Evolutionary conservation across 2,329 filamentous ascomycete species (phyloP), one percentile per base, ranked within the genome.

Genomic region (Dactylonectria estremocensis): DNA sequence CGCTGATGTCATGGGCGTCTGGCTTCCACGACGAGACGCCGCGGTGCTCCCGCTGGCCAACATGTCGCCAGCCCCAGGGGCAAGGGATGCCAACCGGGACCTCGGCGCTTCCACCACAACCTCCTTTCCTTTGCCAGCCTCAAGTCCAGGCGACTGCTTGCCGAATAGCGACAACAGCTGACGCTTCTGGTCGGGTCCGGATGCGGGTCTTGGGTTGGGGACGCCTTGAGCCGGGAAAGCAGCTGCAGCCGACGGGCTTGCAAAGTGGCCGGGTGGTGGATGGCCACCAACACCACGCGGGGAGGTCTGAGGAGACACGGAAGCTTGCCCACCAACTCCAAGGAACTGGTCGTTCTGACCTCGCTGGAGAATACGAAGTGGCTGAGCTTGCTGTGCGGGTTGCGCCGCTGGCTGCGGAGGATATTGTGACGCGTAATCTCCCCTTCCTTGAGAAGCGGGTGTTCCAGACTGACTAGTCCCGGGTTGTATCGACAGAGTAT

Each of bases 111-210:
- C 76, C 8, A 35, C 49, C 40, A 74, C 69, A 28, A 64, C 75
- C 48, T 74, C 73, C 33, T 74, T 75, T n/a, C 73, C 72, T 57
- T 74, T 76, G 6, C 68, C 71, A 16, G 64, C 62, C 40, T 76
- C 74, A 18, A 76, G 48, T 28, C 74, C 72, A 31, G 74, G 72
- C 10, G 74, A 74, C 43, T 73, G 75, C 74, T 88, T 88, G 28
- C 88, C 86, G 74, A 93, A 92, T 2, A 93, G 85, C 5, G 90
- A 92, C 13, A 93, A 82, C 82, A 87, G 20, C 67, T 79, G 74
- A 64, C 75, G 70, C 66, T 81, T 81, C 69, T 82, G 78, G 20
- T 78, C 76, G 35, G 72, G 68, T 3, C 78, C 72, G n/a, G 73
- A 78, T 33, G 76, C 73, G 3, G 76, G 68, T 9, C 74, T 72